These are phyloP conservation scores for Aotearoamyces nothofagi DNA, from an alignment of 2,329 filamentous ascomycete genomes.

Conservation along the genomic window DNA sequence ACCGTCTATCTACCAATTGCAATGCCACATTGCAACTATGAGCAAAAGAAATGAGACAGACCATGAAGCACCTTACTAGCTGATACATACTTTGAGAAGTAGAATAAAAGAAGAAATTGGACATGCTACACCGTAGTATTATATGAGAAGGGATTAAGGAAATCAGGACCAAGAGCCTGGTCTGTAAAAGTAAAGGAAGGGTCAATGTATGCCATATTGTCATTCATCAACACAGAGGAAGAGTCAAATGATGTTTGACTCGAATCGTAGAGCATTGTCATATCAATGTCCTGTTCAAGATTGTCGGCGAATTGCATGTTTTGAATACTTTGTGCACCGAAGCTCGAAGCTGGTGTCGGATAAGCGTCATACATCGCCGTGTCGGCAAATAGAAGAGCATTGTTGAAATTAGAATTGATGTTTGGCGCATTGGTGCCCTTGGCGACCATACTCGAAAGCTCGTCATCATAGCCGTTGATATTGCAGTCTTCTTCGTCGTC, in stretches of 20 bases:
- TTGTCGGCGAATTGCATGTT: background rate
- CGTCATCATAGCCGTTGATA: slow-evolving; percentile 12
- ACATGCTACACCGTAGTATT: background rate
- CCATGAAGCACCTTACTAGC: background rate
- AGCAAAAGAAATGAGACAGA: too few relatives aligned
- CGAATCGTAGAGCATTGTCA: background rate
- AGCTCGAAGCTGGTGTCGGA: background rate
- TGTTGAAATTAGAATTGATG: too few relatives aligned
- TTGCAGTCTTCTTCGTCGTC: slow-evolving; percentile 17
- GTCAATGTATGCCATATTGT: slow-evolving; percentile 1
- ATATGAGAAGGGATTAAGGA: too few relatives aligned
- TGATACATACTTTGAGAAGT: background rate
- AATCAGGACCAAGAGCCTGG: slow-evolving; percentile 1
- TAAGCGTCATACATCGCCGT: background rate
- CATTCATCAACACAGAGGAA: slow-evolving; percentile 1
- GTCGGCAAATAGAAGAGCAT: too few relatives aligned
- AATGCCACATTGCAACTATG: background rate
- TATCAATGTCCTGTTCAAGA: background rate
- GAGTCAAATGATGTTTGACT: background rate
- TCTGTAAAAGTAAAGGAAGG: background rate
- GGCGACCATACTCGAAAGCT: too few relatives aligned
- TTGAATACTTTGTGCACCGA: background rate
- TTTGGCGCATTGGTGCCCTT: too few relatives aligned
- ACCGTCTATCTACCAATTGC: too few relatives aligned
- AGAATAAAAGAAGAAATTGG: background rate